phyloP scores from a whole-genome alignment of 345 rosid genomes.

The Trapa incisa region DNA sequence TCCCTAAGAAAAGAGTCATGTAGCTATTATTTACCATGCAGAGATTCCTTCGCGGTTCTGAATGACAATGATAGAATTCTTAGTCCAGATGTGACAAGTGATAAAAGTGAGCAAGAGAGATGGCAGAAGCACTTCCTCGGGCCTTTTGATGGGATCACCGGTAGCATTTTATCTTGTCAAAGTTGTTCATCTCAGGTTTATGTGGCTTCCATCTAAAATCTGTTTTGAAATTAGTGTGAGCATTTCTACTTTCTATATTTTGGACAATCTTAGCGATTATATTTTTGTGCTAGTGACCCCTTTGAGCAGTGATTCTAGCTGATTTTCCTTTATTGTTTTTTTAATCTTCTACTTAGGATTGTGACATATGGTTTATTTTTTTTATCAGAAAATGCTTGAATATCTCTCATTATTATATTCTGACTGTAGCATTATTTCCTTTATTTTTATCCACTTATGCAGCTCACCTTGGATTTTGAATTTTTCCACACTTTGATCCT shows the following conservation, averaged over 20 bases:
- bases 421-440: not conserved
- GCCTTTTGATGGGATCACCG: constrained; percentile 76
- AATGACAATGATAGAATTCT: constrained; percentile 41
- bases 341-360: not conserved
- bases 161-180: constrained; percentile 57
- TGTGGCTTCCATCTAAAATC: constrained; percentile 5
- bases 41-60: constrained; percentile 18
- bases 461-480: constrained; percentile 81
- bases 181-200: constrained; percentile 71
- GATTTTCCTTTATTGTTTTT: no score
- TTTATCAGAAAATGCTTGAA: not conserved
- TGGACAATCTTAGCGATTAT: not conserved
- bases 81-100: constrained; percentile 18
- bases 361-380: not conserved
- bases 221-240: not conserved
- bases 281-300: no score
- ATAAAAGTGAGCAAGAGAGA: constrained; percentile 41
- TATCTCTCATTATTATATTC: not conserved
- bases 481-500: constrained; percentile 73
- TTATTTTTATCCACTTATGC: constrained; percentile 12
- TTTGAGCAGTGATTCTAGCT: no score
- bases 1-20: constrained; percentile 67
- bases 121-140: constrained; percentile 78
- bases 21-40: constrained; percentile 35
- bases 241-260: not conserved